Percentiles rank a stretch among this genome's conserved stretches.
These are phyloP conservation scores for Rhizopus stolonifer DNA, from an alignment of 371 early-diverging fungal species.

Conservation along the genomic window DNA sequence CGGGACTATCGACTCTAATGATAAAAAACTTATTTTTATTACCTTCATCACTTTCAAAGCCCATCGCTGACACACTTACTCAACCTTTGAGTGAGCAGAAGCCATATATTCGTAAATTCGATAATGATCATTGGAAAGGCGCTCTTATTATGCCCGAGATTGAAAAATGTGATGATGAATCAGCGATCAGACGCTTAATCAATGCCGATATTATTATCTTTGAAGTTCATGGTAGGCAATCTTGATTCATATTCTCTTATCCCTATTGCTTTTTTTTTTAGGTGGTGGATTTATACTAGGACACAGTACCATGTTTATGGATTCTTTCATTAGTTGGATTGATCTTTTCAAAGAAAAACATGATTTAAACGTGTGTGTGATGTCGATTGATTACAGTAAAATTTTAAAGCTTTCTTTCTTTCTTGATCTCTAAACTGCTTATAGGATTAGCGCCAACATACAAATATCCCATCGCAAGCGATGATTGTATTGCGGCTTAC, in stretches of 20 bases:
- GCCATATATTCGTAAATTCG: constrained; percentile 14
- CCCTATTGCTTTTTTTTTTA: not conserved
- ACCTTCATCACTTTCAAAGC: no score
- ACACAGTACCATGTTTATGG: constrained; percentile 41
- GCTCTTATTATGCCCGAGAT: constrained; percentile 20
- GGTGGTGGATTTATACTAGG: constrained; percentile 45
- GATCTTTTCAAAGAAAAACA: constrained; percentile 45
- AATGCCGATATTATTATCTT: constrained; percentile 42
- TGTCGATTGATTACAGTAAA: constrained; percentile 56
- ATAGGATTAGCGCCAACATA: constrained; percentile 40
- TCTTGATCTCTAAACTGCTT: not conserved
- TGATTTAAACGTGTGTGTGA: constrained; percentile 46
- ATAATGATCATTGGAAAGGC: constrained; percentile 18
- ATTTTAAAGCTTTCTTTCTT: not conserved
- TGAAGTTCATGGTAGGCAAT: constrained; percentile 31
- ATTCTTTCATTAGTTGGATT: constrained; percentile 43
- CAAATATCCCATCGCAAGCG: constrained; percentile 48
- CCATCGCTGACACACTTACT: constrained; percentile 12
- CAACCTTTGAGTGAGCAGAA: constrained; percentile 17
- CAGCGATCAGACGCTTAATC: constrained; percentile 14
- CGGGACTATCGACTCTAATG: no score
- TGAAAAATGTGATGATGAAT: constrained; percentile 15
- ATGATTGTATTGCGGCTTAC: constrained; percentile 48
- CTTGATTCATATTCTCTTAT: not conserved
- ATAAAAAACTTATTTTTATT: no score